These are phyloP conservation scores for Botrytis aclada DNA, from an alignment of 2,329 filamentous ascomycete genomes.

Conservation along the genomic window DNA sequence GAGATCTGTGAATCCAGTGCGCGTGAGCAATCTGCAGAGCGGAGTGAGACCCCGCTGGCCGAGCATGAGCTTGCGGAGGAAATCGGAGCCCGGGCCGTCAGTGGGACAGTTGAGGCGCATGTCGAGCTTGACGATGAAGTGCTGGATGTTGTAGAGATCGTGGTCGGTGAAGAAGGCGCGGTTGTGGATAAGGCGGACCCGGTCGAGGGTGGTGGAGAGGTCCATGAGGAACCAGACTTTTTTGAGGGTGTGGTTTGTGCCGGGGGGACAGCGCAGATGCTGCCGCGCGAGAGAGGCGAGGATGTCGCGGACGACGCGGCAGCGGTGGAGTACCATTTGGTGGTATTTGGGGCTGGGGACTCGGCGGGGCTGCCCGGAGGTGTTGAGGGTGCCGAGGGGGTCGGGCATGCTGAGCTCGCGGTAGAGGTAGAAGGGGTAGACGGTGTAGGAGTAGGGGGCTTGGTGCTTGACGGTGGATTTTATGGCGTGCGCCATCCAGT, in stretches of 20 bases:
- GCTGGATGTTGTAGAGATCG: slow-evolving; percentile 59
- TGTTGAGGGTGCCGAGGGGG: slow-evolving; percentile 47
- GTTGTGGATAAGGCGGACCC: slow-evolving; percentile 54
- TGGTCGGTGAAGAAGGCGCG: slow-evolving; percentile 51
- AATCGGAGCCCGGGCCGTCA: slow-evolving; percentile 49
- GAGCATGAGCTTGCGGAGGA: slow-evolving; percentile 56
- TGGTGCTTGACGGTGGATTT: slow-evolving; percentile 52
- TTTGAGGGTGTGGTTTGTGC: slow-evolving; percentile 49
- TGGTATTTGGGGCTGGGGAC: slow-evolving; percentile 67
- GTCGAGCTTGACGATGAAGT: slow-evolving; percentile 70
- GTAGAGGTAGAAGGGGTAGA: slow-evolving; percentile 64
- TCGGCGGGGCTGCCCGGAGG: slow-evolving; percentile 42
- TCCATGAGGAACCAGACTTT: slow-evolving; percentile 76
- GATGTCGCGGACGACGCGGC: slow-evolving; percentile 58
- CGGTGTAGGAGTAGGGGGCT: slow-evolving; percentile 47
- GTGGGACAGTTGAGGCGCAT: slow-evolving; percentile 66
- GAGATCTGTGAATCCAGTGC: slow-evolving; percentile 49
- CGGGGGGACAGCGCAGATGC: slow-evolving; percentile 54
- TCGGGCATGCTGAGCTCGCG: slow-evolving; percentile 55
- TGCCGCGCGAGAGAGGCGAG: slow-evolving; percentile 56
- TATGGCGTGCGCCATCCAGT: slow-evolving; percentile 28
- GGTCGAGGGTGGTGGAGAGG: slow-evolving; percentile 53
- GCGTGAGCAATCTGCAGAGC: slow-evolving; percentile 59
- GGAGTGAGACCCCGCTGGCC: slow-evolving; percentile 54
- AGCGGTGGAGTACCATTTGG: slow-evolving; percentile 60